Evolutionary conservation across 2,329 filamentous ascomycete genomes (phyloP), one percentile per base, ranked within the genome.

Genomic region (Aspergillus amoenus): DNA sequence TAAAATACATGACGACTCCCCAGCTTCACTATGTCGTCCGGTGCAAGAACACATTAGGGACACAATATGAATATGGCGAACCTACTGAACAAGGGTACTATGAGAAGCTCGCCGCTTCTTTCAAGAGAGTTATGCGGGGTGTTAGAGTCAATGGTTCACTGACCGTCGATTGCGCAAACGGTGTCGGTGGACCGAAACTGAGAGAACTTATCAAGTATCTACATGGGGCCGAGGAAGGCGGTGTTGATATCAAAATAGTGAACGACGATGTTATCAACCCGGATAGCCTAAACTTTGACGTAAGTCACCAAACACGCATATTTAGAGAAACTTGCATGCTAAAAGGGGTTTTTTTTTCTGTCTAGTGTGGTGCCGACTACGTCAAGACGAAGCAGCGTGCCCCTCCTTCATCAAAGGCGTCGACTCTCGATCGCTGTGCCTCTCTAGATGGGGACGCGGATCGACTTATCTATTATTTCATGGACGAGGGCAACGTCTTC

Each of bases 351-450:
- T 61, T 58, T 15, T 37, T 49, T 37, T 37, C 12, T 37, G 54
- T 61, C 58, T 24, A 95, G 86, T 96, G 90, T 70, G 94, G 94
- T 74, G 94, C 94, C 70, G 94, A 99, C 77, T 97, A 86, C 67
- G 94, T 99, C 76, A 99, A 99, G 81, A 97, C 94, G 17, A 91
- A 91, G 77, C 94, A 99, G 79, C 87, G 92, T 62, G 90, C 91
- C 58, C 94, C 94, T 51, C 89, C 89, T 42, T 88, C 81, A 30
- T 93, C 91, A 53, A 91, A 93, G 73, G 89, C 90, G 43, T 82
- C 85, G 32, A 82, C 86, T 1, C 86, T 89, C 55, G 88, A 89
- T 62, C 88, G 94, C 58, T 93, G 87, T 81, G 93, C 90, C 75
- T 97, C 93, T 8, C 84, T 96, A 56, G 94, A 99, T 66, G 94